Evolutionary conservation across 805 yeast species (phyloP).

Genomic region (Metschnikowia arizonensis): DNA sequence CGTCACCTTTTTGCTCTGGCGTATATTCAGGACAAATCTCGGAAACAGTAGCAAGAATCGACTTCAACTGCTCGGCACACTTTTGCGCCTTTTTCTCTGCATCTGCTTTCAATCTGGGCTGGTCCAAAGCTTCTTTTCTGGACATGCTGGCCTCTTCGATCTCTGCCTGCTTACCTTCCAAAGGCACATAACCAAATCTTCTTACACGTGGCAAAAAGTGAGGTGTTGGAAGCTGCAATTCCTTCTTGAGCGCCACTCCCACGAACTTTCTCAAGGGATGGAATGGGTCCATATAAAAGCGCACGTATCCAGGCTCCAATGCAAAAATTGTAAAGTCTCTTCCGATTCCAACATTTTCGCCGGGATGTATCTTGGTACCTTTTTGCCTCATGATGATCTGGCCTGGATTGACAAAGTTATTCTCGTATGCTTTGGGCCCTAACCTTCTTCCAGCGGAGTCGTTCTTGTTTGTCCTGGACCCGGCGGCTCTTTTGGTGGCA

Average conservation of each 20-base stretch:
- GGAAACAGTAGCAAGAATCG: conserved; percentile 18
- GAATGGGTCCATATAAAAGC: conserved; percentile 91
- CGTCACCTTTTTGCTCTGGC: conserved; percentile 31
- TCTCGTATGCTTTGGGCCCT: conserved; percentile 86
- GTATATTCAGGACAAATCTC: conserved; percentile 24
- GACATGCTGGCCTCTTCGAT: conserved; percentile 59
- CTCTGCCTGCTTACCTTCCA: conserved; percentile 49
- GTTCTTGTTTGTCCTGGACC: conserved; percentile 89
- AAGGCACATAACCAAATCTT: conserved; percentile 68
- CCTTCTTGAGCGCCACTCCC: conserved; percentile 74
- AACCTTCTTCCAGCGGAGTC: conserved; percentile 94
- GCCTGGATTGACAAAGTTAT: conserved; percentile 71
- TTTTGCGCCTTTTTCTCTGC: conserved; percentile 36
- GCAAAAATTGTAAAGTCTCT: conserved; percentile 92
- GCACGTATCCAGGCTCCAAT: conserved; percentile 85
- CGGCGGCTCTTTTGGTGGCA: conserved; percentile 92
- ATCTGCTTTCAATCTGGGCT: conserved; percentile 46
- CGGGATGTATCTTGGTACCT: conserved; percentile 93
- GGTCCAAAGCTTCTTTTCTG: conserved; percentile 61
- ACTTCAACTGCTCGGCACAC: conserved; percentile 28
- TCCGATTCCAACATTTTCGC: conserved; percentile 86
- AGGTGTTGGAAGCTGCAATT: conserved; percentile 70
- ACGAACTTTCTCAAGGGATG: conserved; percentile 89
- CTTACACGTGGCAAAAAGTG: conserved; percentile 88
- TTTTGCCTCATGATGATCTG: conserved; percentile 90